phyloP scores from a whole-genome alignment of 345 rosid species.

The Dimocarpus longan region DNA sequence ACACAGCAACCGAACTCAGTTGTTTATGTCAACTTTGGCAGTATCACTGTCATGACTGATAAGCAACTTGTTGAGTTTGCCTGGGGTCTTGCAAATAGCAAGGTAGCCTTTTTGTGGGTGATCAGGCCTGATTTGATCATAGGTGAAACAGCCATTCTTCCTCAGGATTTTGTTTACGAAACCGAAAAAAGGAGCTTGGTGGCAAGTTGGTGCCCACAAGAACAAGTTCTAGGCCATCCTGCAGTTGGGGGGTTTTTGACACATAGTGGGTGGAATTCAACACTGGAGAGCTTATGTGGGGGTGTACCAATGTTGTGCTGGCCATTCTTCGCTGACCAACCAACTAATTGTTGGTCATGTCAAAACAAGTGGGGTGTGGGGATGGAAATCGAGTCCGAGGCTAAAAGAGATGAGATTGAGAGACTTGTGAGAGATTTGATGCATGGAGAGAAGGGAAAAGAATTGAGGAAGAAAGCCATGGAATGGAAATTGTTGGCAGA shows the following conservation, averaged over 20 bases:
- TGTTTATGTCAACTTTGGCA: conserved; percentile 1
- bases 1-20: background rate
- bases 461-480: conserved; percentile 8
- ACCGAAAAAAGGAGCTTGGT: background rate
- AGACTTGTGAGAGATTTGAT: conserved; percentile 24
- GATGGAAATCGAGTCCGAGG: conserved; percentile 18
- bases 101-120: conserved; percentile 19
- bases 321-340: background rate
- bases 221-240: background rate
- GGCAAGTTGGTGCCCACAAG: conserved; percentile 12
- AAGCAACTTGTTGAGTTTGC: conserved; percentile 24
- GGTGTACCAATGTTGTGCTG: conserved; percentile 2
- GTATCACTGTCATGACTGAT: conserved; percentile 4
- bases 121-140: conserved; percentile 23
- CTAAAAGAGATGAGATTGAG: conserved; percentile 22
- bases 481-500: conserved; percentile 22
- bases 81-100: conserved; percentile 25
- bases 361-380: conserved; percentile 10
- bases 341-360: background rate
- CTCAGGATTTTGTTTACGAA: background rate
- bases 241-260: background rate
- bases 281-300: background rate
- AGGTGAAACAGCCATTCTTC: conserved; percentile 20
- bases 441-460: conserved; percentile 19
- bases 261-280: conserved; percentile 3